Evolutionary conservation across 73 alveolate species (phyloP), one percentile per base, ranked within the genome.

Genomic region (Paramecium sonneborni): DNA sequence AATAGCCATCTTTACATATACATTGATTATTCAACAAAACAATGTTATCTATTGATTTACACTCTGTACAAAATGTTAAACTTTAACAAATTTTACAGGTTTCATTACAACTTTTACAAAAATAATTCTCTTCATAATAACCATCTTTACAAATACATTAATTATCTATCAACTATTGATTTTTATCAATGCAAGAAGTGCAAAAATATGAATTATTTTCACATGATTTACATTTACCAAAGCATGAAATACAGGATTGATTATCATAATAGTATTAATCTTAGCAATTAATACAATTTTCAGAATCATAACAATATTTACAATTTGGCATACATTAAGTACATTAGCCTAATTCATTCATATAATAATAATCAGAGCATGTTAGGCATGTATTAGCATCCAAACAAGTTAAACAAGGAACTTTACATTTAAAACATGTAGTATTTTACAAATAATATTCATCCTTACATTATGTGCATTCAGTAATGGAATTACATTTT

Each of bases 171-270:
- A 74, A 18, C n/a, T 34, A n/a, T 30, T 39, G 55, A 74, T 74
- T 37, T 15, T 18, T 26, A 30, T 67, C 38, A 67, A 67, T 3
- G 11, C 84, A 62, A 6, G 84, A 62, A 30, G 44, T 30, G 24
- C 84, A 62, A 62, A 10, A 30, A 62, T 62, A 26, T 5, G 84
- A 35, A 2, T 7, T 20, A 20, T 39, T 74, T 12, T 37, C 87
- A 35, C 87, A 74, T 74, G 87, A 34, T 62, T 74, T 35, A 74
- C 87, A 74, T 12, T 74, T 74, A 74, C 34, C 52, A 32, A 3
- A 35, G 30, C 87, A 74, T 6, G 15, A 20, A 10, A 30, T 32
- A 74, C 87, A 74, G 0, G 7, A 30, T 32, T 37, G 12, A 74
- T 74, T 18, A 9, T 28, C 39, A 30, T 30, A 38, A 74, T 74